Conservation (phyloP, 2,329 filamentous ascomycete species). For the Reticulascus tulasneorum region DNA sequence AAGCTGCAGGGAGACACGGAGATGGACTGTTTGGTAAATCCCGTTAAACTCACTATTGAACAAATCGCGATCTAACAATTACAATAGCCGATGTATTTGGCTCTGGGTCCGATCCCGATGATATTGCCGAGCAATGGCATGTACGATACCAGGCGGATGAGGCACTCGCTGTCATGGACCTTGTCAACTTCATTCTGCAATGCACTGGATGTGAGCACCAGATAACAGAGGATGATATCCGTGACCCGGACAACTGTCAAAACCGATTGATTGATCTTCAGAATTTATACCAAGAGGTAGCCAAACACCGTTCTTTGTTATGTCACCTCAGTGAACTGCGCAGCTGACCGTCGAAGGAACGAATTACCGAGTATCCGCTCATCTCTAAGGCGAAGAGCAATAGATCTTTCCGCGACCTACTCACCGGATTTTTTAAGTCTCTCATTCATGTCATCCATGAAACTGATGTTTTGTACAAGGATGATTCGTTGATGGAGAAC, state of each 20-base stretch:
- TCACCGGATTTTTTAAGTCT: conserved; percentile 75
- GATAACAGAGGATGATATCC: conserved; percentile 78
- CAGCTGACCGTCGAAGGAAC: conserved; percentile 47
- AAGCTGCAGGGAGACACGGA: conserved; percentile 42
- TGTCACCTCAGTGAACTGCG: background rate
- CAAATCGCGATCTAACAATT: conserved; percentile 21
- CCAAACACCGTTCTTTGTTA: background rate
- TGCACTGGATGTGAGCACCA: conserved; percentile 77
- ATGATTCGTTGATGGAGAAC: conserved; percentile 77
- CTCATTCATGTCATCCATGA: conserved; percentile 76
- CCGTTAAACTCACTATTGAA: conserved; percentile 4
- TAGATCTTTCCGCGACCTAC: conserved; percentile 70
- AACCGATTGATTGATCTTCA: conserved; percentile 80
- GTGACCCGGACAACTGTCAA: conserved; percentile 82
- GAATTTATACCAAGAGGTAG: conserved; percentile 72
- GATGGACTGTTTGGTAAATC: conserved; percentile 53
- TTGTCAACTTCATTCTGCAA: conserved; percentile 64
- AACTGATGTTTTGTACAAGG: conserved; percentile 75
- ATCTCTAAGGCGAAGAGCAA: conserved; percentile 76
- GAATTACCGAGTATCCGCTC: conserved; percentile 86
- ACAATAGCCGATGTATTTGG: conserved; percentile 58
- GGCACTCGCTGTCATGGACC: conserved; percentile 52
- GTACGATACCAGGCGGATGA: conserved; percentile 52
- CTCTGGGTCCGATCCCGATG: conserved; percentile 51
- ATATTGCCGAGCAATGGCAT: conserved; percentile 59